A percentile compares a stretch with the other conserved stretches of the same genome.
These are phyloP conservation scores for Macrocybe gigantea DNA, from an alignment of 768 basidiomycete species.

Conservation along the genomic window DNA sequence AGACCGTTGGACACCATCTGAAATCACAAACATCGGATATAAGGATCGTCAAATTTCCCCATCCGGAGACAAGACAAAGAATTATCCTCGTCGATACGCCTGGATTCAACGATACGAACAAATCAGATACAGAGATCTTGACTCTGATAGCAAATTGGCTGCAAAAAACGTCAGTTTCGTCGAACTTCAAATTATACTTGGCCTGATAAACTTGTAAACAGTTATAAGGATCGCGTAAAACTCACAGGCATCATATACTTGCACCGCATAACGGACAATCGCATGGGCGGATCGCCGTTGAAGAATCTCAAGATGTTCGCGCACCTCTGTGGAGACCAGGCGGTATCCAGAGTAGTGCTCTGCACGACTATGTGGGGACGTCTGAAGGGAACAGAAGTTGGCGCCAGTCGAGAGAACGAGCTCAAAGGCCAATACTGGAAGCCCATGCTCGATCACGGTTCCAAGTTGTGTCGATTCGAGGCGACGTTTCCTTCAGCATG, in stretches of 20 bases:
- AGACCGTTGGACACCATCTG: slow-evolving; percentile 15
- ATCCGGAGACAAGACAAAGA: slow-evolving; percentile 6
- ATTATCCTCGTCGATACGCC: slow-evolving; percentile 16
- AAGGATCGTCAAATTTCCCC: slow-evolving; percentile 8
- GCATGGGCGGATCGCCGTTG: slow-evolving; percentile 1
- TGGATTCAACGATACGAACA: slow-evolving; percentile 14
- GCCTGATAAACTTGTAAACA: not conserved
- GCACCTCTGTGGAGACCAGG: slow-evolving; percentile 4
- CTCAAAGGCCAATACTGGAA: slow-evolving; percentile 5
- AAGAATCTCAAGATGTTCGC: slow-evolving; percentile 5
- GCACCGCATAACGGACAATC: slow-evolving; percentile 8
- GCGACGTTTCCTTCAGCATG: slow-evolving; percentile 10
- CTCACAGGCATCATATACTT: slow-evolving; percentile 12
- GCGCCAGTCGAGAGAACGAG: not conserved
- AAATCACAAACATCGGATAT: slow-evolving; percentile 17
- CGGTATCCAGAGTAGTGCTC: slow-evolving; percentile 1
- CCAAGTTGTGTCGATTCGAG: slow-evolving; percentile 1
- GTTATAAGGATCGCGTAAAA: slow-evolving; percentile 9
- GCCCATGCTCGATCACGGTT: slow-evolving; percentile 2
- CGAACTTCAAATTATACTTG: not conserved
- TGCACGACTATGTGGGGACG: slow-evolving; percentile 10
- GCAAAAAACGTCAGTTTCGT: slow-evolving; percentile 13
- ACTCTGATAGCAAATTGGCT: slow-evolving; percentile 14
- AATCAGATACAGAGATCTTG: slow-evolving; percentile 12
- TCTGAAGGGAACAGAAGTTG: not conserved